phyloP scores from a whole-genome alignment of 495 filamentous ascomycete genomes.

The Pyronema domesticum region DNA sequence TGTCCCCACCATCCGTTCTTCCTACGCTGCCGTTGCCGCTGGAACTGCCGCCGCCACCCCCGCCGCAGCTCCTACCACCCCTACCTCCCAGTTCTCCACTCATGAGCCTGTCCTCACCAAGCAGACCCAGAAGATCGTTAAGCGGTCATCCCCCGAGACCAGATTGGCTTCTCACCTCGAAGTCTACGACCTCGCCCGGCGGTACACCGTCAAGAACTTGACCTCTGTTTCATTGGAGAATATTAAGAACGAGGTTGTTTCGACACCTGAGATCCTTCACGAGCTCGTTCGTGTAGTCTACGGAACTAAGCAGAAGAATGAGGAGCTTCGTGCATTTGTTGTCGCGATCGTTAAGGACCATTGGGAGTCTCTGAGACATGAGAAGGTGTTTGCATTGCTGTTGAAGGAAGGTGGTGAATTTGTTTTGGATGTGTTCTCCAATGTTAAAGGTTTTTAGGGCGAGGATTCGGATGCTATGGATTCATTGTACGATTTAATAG shows the following conservation, averaged over 20 bases:
- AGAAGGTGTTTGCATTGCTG: background rate
- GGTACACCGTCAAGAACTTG: background rate
- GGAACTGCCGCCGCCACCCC: background rate
- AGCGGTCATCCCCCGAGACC: background rate
- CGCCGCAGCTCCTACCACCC: background rate
- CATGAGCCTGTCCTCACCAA: background rate
- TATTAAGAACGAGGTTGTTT: background rate
- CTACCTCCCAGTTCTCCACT: background rate
- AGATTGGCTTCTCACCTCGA: constrained; percentile 1
- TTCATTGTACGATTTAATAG: too few species aligned
- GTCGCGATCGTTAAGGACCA: constrained; percentile 1
- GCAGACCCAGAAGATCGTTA: background rate
- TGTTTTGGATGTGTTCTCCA: constrained; percentile 2
- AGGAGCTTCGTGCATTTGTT: constrained; percentile 1
- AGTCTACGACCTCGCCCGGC: background rate
- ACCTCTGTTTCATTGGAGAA: background rate
- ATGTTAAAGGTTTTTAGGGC: background rate
- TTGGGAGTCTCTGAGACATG: background rate
- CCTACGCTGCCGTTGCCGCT: background rate
- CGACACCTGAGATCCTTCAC: background rate
- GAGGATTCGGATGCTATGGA: too few species aligned
- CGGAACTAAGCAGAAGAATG: constrained; percentile 1
- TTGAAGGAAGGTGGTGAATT: constrained; percentile 3
- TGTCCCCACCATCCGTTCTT: background rate
- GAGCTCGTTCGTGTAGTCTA: constrained; percentile 4